Evolutionary conservation across 257 asterid species (phyloP).

Genomic region (Capsicum chinense): DNA sequence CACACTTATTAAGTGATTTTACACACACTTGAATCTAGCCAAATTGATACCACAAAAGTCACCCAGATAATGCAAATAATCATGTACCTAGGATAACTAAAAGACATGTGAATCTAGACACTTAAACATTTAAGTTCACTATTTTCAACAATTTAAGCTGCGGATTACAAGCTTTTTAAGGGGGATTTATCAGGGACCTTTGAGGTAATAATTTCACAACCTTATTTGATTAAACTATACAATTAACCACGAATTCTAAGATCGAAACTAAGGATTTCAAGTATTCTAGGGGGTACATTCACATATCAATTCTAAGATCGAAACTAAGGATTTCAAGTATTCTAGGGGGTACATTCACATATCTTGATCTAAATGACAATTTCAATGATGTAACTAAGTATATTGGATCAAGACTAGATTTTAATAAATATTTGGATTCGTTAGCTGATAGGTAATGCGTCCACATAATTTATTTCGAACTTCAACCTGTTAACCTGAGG

Average conservation of each 20-base stretch:
- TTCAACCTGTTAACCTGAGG: too few species aligned
- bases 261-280: background rate
- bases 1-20: background rate
- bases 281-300: background rate
- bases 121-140: background rate
- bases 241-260: background rate
- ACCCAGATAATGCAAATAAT: background rate
- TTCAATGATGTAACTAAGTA: background rate
- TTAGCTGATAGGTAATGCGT: background rate
- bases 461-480: background rate
- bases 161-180: background rate
- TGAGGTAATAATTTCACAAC: background rate
- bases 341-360: background rate
- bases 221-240: background rate
- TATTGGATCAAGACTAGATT: background rate
- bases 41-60: background rate
- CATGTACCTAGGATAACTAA: background rate
- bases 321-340: background rate
- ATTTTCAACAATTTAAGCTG: background rate
- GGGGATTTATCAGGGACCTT: background rate
- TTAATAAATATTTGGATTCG: background rate
- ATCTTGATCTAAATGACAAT: background rate
- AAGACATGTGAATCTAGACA: conserved; percentile 4
- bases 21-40: conserved; percentile 2
- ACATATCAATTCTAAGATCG: background rate